phyloP scores from a whole-genome alignment of 768 basidiomycete genomes.

The Lentinula sp. region DNA sequence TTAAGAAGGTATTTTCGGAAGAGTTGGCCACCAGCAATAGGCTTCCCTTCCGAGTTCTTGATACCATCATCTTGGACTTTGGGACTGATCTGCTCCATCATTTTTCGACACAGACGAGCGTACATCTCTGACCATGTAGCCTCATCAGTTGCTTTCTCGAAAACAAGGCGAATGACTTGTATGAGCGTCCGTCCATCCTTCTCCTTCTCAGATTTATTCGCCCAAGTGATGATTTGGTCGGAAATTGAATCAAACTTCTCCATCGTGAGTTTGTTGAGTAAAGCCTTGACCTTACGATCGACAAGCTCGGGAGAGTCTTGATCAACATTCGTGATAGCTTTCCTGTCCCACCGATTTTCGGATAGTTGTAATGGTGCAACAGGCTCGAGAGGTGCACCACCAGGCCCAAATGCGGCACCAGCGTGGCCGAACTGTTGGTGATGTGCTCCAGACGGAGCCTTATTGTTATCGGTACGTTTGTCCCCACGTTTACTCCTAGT shows the following conservation, averaged over 20 bases:
- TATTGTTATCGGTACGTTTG: constrained; percentile 51
- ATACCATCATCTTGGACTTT: constrained; percentile 88
- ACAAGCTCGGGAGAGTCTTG: constrained; percentile 77
- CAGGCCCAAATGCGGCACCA: constrained; percentile 21
- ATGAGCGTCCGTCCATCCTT: constrained; percentile 91
- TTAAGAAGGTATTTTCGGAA: constrained; percentile 97
- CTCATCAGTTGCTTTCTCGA: constrained; percentile 97
- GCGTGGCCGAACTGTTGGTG: neutral
- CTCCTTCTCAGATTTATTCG: constrained; percentile 89
- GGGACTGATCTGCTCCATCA: constrained; percentile 89
- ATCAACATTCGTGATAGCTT: constrained; percentile 37
- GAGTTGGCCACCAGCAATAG: constrained; percentile 87
- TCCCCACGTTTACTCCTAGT: constrained; percentile 82
- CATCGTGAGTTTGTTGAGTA: constrained; percentile 95
- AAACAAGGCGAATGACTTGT: constrained; percentile 92
- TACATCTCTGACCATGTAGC: constrained; percentile 98
- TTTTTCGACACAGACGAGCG: constrained; percentile 88
- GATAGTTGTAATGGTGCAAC: constrained; percentile 71
- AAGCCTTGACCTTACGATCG: constrained; percentile 85
- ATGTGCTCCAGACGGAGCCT: constrained; percentile 28
- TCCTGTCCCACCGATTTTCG: constrained; percentile 82
- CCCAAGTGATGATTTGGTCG: constrained; percentile 91
- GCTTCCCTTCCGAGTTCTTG: constrained; percentile 73
- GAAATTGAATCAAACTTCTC: constrained; percentile 96
- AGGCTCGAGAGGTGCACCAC: constrained; percentile 42